A percentile compares a stretch with the other conserved stretches of the same genome.
Evolutionary conservation across 1,284 basidiomycete species (phyloP).

Genomic region (Fistulina hepatica): DNA sequence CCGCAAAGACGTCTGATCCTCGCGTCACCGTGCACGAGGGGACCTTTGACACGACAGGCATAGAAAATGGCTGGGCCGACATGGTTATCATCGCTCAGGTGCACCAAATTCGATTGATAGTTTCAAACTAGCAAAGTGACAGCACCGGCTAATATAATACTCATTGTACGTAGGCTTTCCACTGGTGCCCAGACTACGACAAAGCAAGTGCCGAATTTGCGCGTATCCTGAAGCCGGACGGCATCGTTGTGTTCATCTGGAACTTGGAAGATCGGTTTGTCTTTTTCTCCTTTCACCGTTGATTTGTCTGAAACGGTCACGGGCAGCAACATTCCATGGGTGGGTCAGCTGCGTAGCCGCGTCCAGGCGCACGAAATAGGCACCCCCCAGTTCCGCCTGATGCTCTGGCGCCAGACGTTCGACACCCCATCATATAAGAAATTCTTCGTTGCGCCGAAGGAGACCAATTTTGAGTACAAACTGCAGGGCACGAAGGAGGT

Average conservation of each 20-base stretch:
- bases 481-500: constrained; percentile 2
- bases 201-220: constrained; percentile 7
- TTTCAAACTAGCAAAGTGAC: not conserved
- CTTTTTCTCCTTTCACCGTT: not conserved
- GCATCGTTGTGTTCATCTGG: constrained; percentile 10
- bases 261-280: constrained; percentile 6
- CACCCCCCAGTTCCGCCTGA: constrained; percentile 64
- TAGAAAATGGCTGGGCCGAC: constrained; percentile 61
- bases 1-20: constrained; percentile 37
- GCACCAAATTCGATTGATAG: not conserved
- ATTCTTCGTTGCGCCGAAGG: constrained; percentile 5
- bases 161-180: not conserved
- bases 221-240: constrained; percentile 10
- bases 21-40: constrained; percentile 46
- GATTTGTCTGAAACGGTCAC: not conserved
- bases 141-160: constrained; percentile 1
- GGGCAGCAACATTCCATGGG: constrained; percentile 55
- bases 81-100: constrained; percentile 67
- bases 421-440: constrained; percentile 7
- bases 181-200: not conserved
- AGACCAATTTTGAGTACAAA: constrained; percentile 1
- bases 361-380: constrained; percentile 56
- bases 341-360: constrained; percentile 52
- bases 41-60: constrained; percentile 49
- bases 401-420: constrained; percentile 37